Evolutionary conservation across 2,329 filamentous ascomycete species (phyloP).

Genomic region (Penicillium digitatum): DNA sequence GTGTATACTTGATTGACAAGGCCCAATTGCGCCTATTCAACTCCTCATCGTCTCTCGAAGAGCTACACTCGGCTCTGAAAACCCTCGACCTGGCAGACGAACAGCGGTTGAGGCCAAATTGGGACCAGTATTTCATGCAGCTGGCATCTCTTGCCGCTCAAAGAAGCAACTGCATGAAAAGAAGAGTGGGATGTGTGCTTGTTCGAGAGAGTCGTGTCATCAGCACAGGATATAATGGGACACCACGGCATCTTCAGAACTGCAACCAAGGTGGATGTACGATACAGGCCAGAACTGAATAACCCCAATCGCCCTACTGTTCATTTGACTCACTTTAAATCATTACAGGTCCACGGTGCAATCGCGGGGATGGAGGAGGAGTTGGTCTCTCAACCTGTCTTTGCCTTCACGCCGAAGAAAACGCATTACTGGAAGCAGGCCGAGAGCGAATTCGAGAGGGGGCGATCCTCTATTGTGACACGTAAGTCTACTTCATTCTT

Average conservation of each 20-base stretch:
- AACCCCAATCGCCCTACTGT: background rate
- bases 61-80: slow-evolving; percentile 68
- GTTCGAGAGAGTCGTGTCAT: slow-evolving; percentile 83
- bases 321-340: slow-evolving; percentile 7
- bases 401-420: slow-evolving; percentile 97
- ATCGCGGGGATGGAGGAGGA: slow-evolving; percentile 67
- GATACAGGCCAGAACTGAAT: background rate
- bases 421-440: slow-evolving; percentile 89
- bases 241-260: slow-evolving; percentile 82
- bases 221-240: slow-evolving; percentile 95
- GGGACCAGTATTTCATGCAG: slow-evolving; percentile 98
- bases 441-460: slow-evolving; percentile 81
- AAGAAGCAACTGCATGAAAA: slow-evolving; percentile 96
- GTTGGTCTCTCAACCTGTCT: slow-evolving; percentile 78
- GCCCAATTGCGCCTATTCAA: slow-evolving; percentile 86
- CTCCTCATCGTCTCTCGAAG: slow-evolving; percentile 65
- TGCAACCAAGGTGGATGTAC: slow-evolving; percentile 87
- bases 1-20: slow-evolving; percentile 72
- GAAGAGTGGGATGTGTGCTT: slow-evolving; percentile 89
- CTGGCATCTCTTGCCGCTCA: slow-evolving; percentile 87
- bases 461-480: slow-evolving; percentile 86
- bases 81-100: slow-evolving; percentile 73
- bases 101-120: slow-evolving; percentile 77
- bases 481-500: slow-evolving; percentile 40
- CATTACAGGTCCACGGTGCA: slow-evolving; percentile 63